phyloP scores from a whole-genome alignment of 2,329 filamentous ascomycete species.

The Trichoderma koningii region DNA sequence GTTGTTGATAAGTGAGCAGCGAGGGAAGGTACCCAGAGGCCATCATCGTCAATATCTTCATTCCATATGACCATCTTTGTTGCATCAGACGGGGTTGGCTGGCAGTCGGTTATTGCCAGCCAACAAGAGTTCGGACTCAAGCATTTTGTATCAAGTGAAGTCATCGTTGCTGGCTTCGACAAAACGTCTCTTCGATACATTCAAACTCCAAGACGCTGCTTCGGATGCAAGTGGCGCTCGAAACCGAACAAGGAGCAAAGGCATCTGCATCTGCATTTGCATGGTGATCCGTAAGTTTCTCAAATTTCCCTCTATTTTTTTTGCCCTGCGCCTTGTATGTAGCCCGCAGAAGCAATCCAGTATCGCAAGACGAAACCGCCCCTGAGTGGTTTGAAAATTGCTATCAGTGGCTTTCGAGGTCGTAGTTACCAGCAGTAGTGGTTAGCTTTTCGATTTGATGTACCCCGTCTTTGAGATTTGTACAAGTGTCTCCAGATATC shows the following conservation, averaged over 20 bases:
- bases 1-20: not conserved
- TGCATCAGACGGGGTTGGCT: no score
- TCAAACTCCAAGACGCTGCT: not conserved
- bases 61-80: no score
- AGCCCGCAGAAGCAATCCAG: not conserved
- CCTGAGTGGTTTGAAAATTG: no score
- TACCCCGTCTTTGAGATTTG: not conserved
- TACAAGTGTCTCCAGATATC: not conserved
- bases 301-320: conserved; percentile 16
- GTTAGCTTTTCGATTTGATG: not conserved
- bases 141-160: not conserved
- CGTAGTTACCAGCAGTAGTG: not conserved
- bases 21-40: not conserved
- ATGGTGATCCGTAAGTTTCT: not conserved
- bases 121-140: no score
- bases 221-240: not conserved
- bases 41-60: not conserved
- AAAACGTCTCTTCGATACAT: not conserved
- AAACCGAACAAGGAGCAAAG: not conserved
- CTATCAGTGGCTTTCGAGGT: not conserved
- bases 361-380: no score
- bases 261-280: not conserved
- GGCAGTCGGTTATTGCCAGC: not conserved
- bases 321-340: not conserved
- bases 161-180: not conserved